Percentiles rank a stretch among this genome's conserved stretches.
phyloP scores from a whole-genome alignment of 2,329 filamentous ascomycete species.

The Sclerotinia nivalis region DNA sequence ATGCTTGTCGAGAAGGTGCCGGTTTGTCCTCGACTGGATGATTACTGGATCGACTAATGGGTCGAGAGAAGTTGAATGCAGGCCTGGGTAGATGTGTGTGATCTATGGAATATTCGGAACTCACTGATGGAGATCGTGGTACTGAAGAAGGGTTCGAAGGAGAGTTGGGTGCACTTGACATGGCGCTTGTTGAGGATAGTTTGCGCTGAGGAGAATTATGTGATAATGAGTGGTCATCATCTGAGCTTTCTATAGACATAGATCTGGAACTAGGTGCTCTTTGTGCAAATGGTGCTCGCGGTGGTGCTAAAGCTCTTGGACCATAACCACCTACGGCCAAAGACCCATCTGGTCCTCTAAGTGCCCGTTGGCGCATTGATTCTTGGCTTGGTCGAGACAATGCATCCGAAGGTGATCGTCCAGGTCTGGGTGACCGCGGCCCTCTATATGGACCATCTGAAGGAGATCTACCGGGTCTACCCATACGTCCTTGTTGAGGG shows the following conservation, averaged over 20 bases:
- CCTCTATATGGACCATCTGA: conserved; percentile 42
- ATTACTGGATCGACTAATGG: conserved; percentile 71
- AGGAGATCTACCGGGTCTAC: conserved; percentile 16
- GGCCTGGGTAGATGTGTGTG: conserved; percentile 64
- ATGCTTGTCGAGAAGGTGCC: conserved; percentile 61
- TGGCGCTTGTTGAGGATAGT: conserved; percentile 69
- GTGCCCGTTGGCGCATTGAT: conserved; percentile 35
- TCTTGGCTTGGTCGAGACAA: conserved; percentile 36
- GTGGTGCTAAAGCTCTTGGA: conserved; percentile 47
- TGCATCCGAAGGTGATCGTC: conserved; percentile 30
- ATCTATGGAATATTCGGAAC: conserved; percentile 73
- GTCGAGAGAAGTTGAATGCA: conserved; percentile 91
- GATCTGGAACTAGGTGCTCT: conserved; percentile 60
- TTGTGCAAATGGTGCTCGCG: conserved; percentile 47
- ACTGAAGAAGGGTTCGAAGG: conserved; percentile 57
- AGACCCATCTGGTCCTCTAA: conserved; percentile 32
- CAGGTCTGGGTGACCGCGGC: conserved; percentile 24
- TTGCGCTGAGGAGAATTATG: conserved; percentile 67
- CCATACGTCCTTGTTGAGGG: conserved; percentile 14
- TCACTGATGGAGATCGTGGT: conserved; percentile 78
- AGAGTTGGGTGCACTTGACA: conserved; percentile 64
- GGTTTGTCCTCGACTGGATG: conserved; percentile 45
- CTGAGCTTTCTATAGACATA: conserved; percentile 64
- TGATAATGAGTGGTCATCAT: conserved; percentile 65
- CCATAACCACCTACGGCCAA: conserved; percentile 40